phyloP scores from a whole-genome alignment of 108 stramenopile species.

The Nitzschia inconspicua region DNA sequence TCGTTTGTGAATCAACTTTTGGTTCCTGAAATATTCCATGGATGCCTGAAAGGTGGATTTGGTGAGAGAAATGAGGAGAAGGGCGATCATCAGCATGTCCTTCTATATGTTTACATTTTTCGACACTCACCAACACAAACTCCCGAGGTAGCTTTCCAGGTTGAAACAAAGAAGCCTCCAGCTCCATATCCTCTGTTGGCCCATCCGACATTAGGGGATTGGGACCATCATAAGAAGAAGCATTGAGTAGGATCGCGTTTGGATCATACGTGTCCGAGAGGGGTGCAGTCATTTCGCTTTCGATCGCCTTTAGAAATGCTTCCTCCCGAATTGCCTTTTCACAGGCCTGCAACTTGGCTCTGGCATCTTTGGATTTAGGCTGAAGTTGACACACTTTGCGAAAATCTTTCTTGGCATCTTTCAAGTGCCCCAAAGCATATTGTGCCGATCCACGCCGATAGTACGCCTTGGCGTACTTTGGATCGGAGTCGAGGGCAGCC shows the following conservation, averaged over 20 bases:
- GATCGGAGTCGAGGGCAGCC: slow-evolving; percentile 83
- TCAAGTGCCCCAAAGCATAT: slow-evolving; percentile 93
- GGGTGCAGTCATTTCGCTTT: slow-evolving; percentile 75
- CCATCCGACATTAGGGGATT: slow-evolving; percentile 56
- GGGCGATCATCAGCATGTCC: background rate
- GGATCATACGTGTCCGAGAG: slow-evolving; percentile 69
- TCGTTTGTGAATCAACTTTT: slow-evolving; percentile 94
- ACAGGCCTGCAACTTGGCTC: slow-evolving; percentile 80
- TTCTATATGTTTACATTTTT: background rate
- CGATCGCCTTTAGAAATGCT: slow-evolving; percentile 92
- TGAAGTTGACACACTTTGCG: slow-evolving; percentile 68
- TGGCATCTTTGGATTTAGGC: slow-evolving; percentile 86
- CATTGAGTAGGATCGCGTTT: slow-evolving; percentile 54
- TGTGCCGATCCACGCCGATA: slow-evolving; percentile 96
- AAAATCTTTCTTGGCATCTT: slow-evolving; percentile 93
- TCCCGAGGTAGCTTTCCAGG: slow-evolving; percentile 82
- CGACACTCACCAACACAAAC: slow-evolving; percentile 75
- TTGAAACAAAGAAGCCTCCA: slow-evolving; percentile 62
- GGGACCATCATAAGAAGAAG: slow-evolving; percentile 84
- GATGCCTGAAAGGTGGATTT: slow-evolving; percentile 40
- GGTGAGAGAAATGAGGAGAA: background rate
- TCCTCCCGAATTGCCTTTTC: slow-evolving; percentile 87
- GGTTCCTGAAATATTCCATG: slow-evolving; percentile 79
- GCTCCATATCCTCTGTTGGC: slow-evolving; percentile 33
- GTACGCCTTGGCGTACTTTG: slow-evolving; percentile 93